These are phyloP conservation scores for Neocallimastix lanati DNA, from an alignment of 192 early-diverging fungal genomes.

Conservation along the genomic window DNA sequence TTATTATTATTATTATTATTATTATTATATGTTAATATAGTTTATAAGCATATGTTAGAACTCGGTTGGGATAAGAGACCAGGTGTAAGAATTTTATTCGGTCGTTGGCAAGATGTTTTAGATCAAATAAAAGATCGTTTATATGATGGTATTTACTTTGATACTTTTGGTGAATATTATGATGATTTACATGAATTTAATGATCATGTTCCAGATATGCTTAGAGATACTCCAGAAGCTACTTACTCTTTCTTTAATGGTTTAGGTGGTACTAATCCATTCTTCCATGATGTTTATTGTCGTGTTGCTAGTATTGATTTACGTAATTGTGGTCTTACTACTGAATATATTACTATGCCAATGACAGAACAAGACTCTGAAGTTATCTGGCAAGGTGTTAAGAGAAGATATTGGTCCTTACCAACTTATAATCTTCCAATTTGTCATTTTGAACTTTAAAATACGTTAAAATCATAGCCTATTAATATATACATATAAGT, in stretches of 20 bases:
- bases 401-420: conserved; percentile 55
- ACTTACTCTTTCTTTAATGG: conserved; percentile 94
- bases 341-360: conserved; percentile 49
- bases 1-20: too few species aligned
- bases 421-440: conserved; percentile 56
- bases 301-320: conserved; percentile 67
- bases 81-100: conserved; percentile 66
- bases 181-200: conserved; percentile 23
- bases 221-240: conserved; percentile 29
- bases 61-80: conserved; percentile 31
- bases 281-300: conserved; percentile 94
- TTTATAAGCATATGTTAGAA: neutral
- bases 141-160: conserved; percentile 91
- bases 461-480: too few species aligned
- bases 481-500: too few species aligned
- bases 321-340: conserved; percentile 54
- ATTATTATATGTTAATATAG: neutral
- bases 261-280: conserved; percentile 73
- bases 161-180: conserved; percentile 67
- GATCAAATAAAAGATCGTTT: conserved; percentile 38
- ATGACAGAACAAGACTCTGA: conserved; percentile 62
- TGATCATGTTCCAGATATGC: conserved; percentile 27
- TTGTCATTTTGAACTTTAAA: conserved; percentile 24
- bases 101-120: conserved; percentile 66
- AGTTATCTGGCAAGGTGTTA: conserved; percentile 73